A percentile compares a stretch with the other conserved stretches of the same genome.
Conservation (phyloP, 441 rosid species). For the Adansonia grandidieri region DNA sequence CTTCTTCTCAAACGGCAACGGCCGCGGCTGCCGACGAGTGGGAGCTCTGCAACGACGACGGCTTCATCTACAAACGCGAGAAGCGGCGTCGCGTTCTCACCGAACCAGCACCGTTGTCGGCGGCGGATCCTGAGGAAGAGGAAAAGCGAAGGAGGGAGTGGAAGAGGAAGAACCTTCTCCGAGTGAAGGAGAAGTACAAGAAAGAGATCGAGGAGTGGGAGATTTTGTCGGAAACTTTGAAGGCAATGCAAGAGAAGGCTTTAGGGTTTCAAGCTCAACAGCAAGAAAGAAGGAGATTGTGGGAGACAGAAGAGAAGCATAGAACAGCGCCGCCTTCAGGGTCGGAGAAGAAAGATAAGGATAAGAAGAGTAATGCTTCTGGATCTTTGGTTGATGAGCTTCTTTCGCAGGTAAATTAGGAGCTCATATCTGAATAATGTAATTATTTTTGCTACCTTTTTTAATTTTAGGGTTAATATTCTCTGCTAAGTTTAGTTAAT, state of each 20-base stretch:
- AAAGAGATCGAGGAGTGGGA: slow-evolving; percentile 74
- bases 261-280: slow-evolving; percentile 36
- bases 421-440: neutral
- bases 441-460: too few species aligned
- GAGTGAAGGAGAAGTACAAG: slow-evolving; percentile 54
- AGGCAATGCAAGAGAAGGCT: slow-evolving; percentile 50
- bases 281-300: slow-evolving; percentile 13
- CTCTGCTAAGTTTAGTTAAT: neutral
- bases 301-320: slow-evolving; percentile 12
- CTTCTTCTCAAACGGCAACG: slow-evolving; percentile 15
- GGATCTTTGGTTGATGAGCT: slow-evolving; percentile 54
- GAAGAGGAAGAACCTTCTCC: slow-evolving; percentile 50
- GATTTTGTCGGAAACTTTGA: slow-evolving; percentile 56
- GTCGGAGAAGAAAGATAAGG: slow-evolving; percentile 23
- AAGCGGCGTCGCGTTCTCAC: slow-evolving; percentile 46
- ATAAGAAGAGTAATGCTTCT: slow-evolving; percentile 14
- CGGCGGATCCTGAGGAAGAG: slow-evolving; percentile 47
- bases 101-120: slow-evolving; percentile 28
- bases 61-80: slow-evolving; percentile 75
- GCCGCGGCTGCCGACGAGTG: slow-evolving; percentile 36
- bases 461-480: too few species aligned
- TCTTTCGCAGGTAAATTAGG: slow-evolving; percentile 55
- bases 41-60: slow-evolving; percentile 47
- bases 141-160: slow-evolving; percentile 52
- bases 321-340: slow-evolving; percentile 33